Base-by-base conservation (phyloP, 805 yeast species). In the Blastobotrys terrestris region DNA sequence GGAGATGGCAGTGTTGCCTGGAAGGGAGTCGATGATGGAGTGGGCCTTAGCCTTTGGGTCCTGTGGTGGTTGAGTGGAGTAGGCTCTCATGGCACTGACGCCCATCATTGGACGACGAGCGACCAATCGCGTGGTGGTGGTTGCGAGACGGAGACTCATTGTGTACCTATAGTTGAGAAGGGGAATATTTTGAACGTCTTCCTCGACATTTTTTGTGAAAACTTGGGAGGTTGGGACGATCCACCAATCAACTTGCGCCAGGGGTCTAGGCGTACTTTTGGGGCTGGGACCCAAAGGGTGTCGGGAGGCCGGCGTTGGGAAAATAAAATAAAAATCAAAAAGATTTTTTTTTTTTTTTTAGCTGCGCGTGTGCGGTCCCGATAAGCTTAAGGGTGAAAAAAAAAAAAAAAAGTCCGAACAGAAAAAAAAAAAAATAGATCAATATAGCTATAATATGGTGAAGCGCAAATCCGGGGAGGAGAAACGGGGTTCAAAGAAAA, bases 11-110 rank as follows among this genome's bases (percentile, higher is more conserved):
- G 82, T 81, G 82, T 81, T 85, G 71, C 97, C 97, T 72, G 99
- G 99, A 63, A 94, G 75, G 58, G 97, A 88, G 67, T 87, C 91
- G 65, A 92, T 82, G 72, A 92, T 82, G 50, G 96, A 82, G 67
- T 80, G 73, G 55, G 99, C 99, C 80, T 88, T 88, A 63, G 84
- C 79, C 77, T 89, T 85, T 73, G 97, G 96, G 66, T 91, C 96
- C 61, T 65, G 63, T 26, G 35, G 35, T 57, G 62, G 60, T 42
- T 62, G 46, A 48, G 72, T 59, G 58, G 72, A 63, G 61, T 66
- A 65, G 42, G 53, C 51, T 54, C 64, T 57, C 54, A 31, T 45
- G 46, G 46, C 16, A 15, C 44, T 41, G 11, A 26, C 35, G 35
- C 35, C 47, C 40, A 39, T 19, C 39, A 48, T 45, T 52, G 53